Conservation (phyloP, 1,139 yeast genomes). For the Hemisphaericaspora xylanilytica region DNA sequence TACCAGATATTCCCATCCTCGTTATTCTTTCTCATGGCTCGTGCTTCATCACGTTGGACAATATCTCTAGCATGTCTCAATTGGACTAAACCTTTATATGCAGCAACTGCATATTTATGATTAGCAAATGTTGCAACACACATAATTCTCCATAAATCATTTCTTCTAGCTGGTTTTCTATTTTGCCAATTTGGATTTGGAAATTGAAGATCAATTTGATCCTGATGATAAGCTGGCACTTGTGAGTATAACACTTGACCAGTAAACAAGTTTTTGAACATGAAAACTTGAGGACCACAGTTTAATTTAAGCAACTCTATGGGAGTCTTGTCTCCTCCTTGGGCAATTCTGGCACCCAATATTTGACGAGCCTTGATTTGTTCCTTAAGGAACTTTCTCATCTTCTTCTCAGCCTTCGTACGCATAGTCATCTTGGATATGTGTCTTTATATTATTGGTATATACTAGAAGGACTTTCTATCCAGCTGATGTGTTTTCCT, state of each 20-base stretch:
- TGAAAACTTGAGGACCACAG: conserved; percentile 77
- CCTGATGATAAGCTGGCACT: conserved; percentile 67
- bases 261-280: conserved; percentile 79
- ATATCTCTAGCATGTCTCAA: conserved; percentile 73
- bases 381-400: conserved; percentile 50
- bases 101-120: conserved; percentile 67
- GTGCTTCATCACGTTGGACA: conserved; percentile 56
- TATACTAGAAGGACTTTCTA: too few relatives aligned
- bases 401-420: conserved; percentile 48
- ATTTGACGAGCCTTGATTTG: conserved; percentile 46
- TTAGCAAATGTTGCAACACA: conserved; percentile 72
- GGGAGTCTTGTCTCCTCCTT: conserved; percentile 37
- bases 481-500: too few relatives aligned
- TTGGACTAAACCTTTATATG: conserved; percentile 72
- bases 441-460: too few relatives aligned
- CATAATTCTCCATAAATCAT: conserved; percentile 89
- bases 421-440: conserved; percentile 39
- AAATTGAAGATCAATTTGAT: conserved; percentile 71
- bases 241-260: conserved; percentile 92
- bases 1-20: conserved; percentile 82
- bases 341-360: conserved; percentile 45
- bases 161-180: conserved; percentile 72
- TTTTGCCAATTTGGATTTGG: conserved; percentile 87
- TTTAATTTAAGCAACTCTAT: conserved; percentile 28
- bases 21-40: conserved; percentile 67